Base-by-base conservation (phyloP, 1,284 basidiomycete genomes). In the Inonotus hispidus region DNA sequence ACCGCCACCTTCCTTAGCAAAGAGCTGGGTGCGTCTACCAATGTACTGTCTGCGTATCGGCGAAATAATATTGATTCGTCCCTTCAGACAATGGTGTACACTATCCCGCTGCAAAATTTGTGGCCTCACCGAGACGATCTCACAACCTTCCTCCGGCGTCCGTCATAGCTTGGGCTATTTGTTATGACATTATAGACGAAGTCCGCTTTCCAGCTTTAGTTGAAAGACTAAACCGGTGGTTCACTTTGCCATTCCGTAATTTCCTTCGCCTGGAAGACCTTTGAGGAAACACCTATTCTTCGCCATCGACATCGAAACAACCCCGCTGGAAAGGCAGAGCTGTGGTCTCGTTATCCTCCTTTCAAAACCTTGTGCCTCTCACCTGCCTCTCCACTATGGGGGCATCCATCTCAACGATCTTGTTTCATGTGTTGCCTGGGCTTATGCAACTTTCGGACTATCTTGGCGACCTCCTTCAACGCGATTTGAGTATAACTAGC, bases 251-350 rank as follows among this genome's bases (percentile, higher is more conserved):
- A 1, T 83, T 84, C 67, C 70, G 70, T 21, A 79, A 80, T 69
- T 85, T 85, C 66, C 68, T 86, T 58, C 72, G 73, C 7, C 68
- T 80, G 4, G 75, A 81, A 55, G 83, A 85, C 70, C 71, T 85
- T 85, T 19, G 73, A 74, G 41, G 79, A 77, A 38, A 54, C 54
- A 71, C 69, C 23, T 68, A 72, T 45, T 63, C 41, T 3, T 10
- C 19, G 19, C 41, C 41, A n/a, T 67, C 46, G 39, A 47, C 25
- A 21, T 21, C 71, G 13, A 56, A 63, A 39, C 65, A 68, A 19
- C 68, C 72, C 7, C 57, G 66, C 25, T 69, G 71, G 65, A 79
- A 76, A 62, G 61, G 65, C 61, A 71, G 76, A 35, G 53, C 68
- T 14, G 69, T 83, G 56, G 69, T 71, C 49, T 64, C 68, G 19